phyloP scores from a whole-genome alignment of 352 stramenopile species.

The Phytophthora hybrid region DNA sequence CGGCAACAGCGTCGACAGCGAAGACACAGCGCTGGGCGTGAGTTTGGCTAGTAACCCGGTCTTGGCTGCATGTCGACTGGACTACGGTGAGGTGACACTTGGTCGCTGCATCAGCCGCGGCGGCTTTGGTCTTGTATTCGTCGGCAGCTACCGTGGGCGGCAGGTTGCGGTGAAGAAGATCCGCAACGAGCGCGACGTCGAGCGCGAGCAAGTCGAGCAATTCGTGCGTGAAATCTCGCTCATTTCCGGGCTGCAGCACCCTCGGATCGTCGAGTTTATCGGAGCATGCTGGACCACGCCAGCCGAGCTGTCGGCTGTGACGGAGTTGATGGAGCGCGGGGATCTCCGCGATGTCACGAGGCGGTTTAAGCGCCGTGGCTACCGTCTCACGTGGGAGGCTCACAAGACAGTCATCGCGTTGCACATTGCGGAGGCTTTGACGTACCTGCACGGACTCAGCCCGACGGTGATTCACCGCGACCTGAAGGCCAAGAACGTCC shows the following conservation, averaged over 20 bases:
- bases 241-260: constrained; percentile 59
- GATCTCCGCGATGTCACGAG: constrained; percentile 68
- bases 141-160: constrained; percentile 44
- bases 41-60: constrained; percentile 41
- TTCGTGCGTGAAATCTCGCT: constrained; percentile 71
- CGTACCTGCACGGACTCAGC: constrained; percentile 67
- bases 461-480: constrained; percentile 68
- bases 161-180: constrained; percentile 62
- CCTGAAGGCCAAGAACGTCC: constrained; percentile 59
- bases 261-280: constrained; percentile 73
- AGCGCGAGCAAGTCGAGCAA: constrained; percentile 56
- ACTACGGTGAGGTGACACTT: constrained; percentile 44
- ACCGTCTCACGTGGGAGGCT: constrained; percentile 54
- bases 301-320: constrained; percentile 59
- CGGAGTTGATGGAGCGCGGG: constrained; percentile 74
- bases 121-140: constrained; percentile 55
- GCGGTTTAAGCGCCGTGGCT: constrained; percentile 52
- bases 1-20: constrained; percentile 36
- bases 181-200: constrained; percentile 42
- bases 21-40: constrained; percentile 39
- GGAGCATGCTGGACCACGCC: constrained; percentile 64
- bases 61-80: constrained; percentile 46
- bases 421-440: constrained; percentile 69
- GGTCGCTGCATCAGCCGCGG: constrained; percentile 51
- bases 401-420: constrained; percentile 65